A percentile compares a stretch with the other conserved stretches of the same genome.
Evolutionary conservation across 345 rosid genomes (phyloP).

Genomic region (Raphanus raphanistrum): DNA sequence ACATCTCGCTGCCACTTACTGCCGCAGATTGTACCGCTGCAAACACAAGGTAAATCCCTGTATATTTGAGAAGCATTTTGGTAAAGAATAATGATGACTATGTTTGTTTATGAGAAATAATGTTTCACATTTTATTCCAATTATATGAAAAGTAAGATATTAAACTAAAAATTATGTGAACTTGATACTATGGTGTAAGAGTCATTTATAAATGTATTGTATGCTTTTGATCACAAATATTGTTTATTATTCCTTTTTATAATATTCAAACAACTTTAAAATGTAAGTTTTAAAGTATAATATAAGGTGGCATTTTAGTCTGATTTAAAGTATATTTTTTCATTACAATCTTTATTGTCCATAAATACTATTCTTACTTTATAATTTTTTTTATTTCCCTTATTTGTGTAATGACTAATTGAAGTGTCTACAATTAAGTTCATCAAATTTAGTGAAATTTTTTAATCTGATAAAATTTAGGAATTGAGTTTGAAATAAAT

Average conservation of each 20-base stretch:
- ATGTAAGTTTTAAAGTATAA: too few relatives aligned
- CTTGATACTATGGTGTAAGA: not conserved
- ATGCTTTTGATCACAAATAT: not conserved
- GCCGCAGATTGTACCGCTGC: too few relatives aligned
- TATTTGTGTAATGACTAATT: not conserved
- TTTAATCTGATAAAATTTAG: not conserved
- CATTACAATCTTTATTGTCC: not conserved
- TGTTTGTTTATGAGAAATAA: too few relatives aligned
- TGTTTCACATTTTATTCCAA: not conserved
- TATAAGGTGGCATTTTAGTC: not conserved
- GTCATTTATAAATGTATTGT: not conserved
- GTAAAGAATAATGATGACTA: too few relatives aligned
- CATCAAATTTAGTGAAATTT: too few relatives aligned
- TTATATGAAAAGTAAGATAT: not conserved
- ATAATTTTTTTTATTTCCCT: not conserved
- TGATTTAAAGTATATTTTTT: too few relatives aligned
- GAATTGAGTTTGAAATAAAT: too few relatives aligned
- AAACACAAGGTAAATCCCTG: too few relatives aligned
- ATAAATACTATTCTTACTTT: not conserved
- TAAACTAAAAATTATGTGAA: not conserved
- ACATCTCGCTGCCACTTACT: too few relatives aligned
- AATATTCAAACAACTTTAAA: not conserved
- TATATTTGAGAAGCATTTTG: too few relatives aligned
- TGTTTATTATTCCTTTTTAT: not conserved
- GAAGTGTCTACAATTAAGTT: not conserved